phyloP scores from a whole-genome alignment of 306 rosid genomes.

The Casuarina cunninghamiana region DNA sequence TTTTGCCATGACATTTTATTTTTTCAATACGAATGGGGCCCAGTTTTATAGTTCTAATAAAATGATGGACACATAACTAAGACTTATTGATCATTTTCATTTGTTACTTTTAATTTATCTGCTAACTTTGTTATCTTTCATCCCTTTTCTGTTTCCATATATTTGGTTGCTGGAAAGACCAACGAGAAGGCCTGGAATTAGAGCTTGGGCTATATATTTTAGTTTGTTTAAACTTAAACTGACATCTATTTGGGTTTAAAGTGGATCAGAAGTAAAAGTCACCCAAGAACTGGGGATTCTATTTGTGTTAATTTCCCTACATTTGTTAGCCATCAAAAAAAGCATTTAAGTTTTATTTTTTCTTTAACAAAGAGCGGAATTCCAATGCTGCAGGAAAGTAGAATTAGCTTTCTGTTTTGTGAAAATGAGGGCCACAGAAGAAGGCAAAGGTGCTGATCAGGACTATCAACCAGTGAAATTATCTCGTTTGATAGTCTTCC shows the following conservation, averaged over 20 bases:
- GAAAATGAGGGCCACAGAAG: slow-evolving; percentile 36
- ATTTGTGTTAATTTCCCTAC: not conserved
- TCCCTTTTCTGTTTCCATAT: no score
- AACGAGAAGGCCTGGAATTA: not conserved
- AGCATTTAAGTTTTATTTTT: not conserved
- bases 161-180: not conserved
- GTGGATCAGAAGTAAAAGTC: not conserved
- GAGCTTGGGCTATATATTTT: not conserved
- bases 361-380: slow-evolving; percentile 23
- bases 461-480: slow-evolving; percentile 52
- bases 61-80: no score
- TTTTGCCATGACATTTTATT: not conserved
- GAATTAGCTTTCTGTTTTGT: slow-evolving; percentile 65
- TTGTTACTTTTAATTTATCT: no score
- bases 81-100: no score
- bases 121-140: no score
- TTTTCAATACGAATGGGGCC: no score
- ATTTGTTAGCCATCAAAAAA: not conserved
- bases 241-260: not conserved
- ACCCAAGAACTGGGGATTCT: not conserved
- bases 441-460: slow-evolving; percentile 23
- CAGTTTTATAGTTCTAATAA: no score
- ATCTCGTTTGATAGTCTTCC: slow-evolving; percentile 55
- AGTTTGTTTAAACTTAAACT: no score
- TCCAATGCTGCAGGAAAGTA: slow-evolving; percentile 80